These are phyloP conservation scores for Dioscorea alata DNA, from an alignment of 106 monocot genomes.

Conservation along the genomic window DNA sequence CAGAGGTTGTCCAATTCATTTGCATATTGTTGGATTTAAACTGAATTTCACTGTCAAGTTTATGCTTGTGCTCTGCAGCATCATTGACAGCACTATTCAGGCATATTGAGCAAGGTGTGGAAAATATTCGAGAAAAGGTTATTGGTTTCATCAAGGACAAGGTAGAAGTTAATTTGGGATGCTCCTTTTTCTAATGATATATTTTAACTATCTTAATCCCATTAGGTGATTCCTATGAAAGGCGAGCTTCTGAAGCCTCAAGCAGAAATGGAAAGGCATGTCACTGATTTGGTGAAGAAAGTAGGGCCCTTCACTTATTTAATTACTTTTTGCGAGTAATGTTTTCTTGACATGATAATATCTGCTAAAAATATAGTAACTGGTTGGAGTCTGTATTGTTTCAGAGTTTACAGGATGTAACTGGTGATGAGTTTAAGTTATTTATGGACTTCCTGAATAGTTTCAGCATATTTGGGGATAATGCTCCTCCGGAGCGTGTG, in stretches of 20 bases:
- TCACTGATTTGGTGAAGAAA: conserved; percentile 92
- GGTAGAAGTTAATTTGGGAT: conserved; percentile 29
- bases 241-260: conserved; percentile 91
- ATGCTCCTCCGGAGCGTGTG: conserved; percentile 66
- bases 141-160: conserved; percentile 92
- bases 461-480: conserved; percentile 84
- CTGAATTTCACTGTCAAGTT: too few relatives aligned
- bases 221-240: conserved; percentile 94
- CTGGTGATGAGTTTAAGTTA: conserved; percentile 91
- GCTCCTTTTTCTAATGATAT: background rate
- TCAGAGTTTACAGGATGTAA: conserved; percentile 97
- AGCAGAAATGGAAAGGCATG: conserved; percentile 91
- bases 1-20: too few relatives aligned
- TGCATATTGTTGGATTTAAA: background rate
- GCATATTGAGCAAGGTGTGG: conserved; percentile 74
- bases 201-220: background rate
- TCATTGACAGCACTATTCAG: conserved; percentile 85
- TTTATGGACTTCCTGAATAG: conserved; percentile 94
- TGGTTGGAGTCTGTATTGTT: background rate
- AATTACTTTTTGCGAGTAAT: background rate
- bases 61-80: conserved; percentile 30
- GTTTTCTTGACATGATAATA: background rate
- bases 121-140: conserved; percentile 92
- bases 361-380: background rate
- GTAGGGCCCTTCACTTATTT: conserved; percentile 26